phyloP scores from a whole-genome alignment of 2,329 filamentous ascomycete genomes.

The Fusarium sp. region DNA sequence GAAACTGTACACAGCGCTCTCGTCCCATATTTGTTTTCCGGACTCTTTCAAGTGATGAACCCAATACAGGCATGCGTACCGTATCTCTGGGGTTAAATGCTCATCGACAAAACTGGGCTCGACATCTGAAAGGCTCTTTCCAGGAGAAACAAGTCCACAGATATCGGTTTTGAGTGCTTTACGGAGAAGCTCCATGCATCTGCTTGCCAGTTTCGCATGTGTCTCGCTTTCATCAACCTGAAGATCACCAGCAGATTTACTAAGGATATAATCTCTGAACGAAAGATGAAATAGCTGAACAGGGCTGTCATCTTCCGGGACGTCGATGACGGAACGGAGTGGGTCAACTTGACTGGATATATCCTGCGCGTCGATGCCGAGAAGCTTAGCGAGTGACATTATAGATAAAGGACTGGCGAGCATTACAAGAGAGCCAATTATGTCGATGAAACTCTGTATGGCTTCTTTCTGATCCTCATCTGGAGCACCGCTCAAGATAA shows the following conservation, averaged over 20 bases:
- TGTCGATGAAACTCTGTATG: background rate
- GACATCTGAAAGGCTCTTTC: fast-evolving
- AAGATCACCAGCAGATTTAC: slow-evolving; percentile 4
- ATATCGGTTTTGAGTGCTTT: slow-evolving; percentile 52
- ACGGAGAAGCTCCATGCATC: slow-evolving; percentile 45
- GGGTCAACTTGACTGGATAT: background rate
- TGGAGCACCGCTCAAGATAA: background rate
- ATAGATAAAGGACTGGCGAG: slow-evolving; percentile 35
- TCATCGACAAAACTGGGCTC: fast-evolving
- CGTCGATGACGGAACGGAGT: background rate
- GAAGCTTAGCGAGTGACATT: slow-evolving; percentile 25
- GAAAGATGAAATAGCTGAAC: slow-evolving; percentile 50
- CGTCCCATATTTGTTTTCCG: background rate
- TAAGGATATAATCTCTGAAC: slow-evolving; percentile 55
- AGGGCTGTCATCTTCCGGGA: background rate
- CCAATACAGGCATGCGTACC: slow-evolving; percentile 47
- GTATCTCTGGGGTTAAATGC: background rate
- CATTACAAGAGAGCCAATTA: slow-evolving; percentile 45
- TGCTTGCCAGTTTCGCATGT: background rate
- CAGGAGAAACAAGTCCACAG: slow-evolving; percentile 44
- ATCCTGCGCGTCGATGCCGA: background rate
- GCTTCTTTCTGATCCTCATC: fast-evolving
- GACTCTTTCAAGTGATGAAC: slow-evolving; percentile 47
- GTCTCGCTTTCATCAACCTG: slow-evolving; percentile 47
- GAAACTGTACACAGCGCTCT: background rate